Evolutionary conservation across 257 asterid species (phyloP).

Genomic region (Solanum verrucosum): DNA sequence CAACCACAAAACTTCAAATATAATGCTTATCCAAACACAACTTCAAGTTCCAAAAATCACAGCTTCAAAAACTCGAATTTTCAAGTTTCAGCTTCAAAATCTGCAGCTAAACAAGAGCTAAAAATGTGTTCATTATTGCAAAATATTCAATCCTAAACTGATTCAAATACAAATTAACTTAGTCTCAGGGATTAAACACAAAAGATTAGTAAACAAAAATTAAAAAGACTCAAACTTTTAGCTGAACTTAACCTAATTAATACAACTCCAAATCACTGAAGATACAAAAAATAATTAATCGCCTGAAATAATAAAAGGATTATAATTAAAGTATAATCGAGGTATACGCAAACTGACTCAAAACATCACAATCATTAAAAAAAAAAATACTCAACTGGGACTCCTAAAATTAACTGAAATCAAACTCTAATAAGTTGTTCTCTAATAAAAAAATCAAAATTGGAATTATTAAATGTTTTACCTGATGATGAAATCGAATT

Average conservation of each 20-base stretch:
- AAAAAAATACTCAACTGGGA: not conserved
- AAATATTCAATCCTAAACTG: not conserved
- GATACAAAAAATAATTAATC: not conserved
- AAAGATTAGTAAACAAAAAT: not conserved
- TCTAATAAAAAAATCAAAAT: not conserved
- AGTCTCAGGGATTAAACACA: not conserved
- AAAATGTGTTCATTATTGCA: not conserved
- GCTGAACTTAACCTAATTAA: not conserved
- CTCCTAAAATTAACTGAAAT: not conserved
- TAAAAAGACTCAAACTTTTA: not conserved
- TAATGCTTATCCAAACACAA: not conserved
- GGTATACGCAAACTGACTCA: too few relatives aligned
- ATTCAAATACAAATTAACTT: not conserved
- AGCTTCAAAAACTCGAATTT: not conserved
- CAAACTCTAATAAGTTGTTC: not conserved
- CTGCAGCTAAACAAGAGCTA: not conserved
- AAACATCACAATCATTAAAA: too few relatives aligned
- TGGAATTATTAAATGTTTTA: not conserved
- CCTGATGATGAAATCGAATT: constrained; percentile 27
- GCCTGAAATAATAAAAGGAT: not conserved
- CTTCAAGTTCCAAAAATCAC: not conserved
- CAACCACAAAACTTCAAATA: not conserved
- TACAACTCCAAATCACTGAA: not conserved
- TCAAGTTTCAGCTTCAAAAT: not conserved
- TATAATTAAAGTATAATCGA: not conserved